Conservation (phyloP, 345 rosid genomes). For the Brassica incana region DNA sequence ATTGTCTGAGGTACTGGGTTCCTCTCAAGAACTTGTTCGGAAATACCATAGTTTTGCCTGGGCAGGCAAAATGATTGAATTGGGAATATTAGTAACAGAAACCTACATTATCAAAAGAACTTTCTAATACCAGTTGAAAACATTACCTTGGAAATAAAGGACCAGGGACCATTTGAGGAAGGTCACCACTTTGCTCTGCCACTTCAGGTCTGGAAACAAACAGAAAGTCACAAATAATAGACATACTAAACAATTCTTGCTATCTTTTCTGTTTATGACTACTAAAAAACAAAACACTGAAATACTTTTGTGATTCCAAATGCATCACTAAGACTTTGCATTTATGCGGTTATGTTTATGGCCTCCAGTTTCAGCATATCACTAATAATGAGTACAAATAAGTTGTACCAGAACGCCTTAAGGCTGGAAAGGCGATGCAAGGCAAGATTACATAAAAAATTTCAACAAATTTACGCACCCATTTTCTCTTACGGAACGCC, state of each 20-base stretch:
- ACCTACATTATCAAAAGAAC: conserved; percentile 9
- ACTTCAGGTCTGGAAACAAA: conserved; percentile 67
- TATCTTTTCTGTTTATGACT: conserved; percentile 9
- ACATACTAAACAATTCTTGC: not conserved
- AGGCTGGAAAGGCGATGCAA: conserved; percentile 8
- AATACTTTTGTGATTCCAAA: conserved; percentile 16
- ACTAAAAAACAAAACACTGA: not conserved
- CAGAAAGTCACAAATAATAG: conserved; percentile 10
- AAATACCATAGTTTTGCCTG: conserved; percentile 67
- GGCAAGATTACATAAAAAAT: not conserved
- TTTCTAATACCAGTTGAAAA: conserved; percentile 13
- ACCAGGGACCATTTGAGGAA: conserved; percentile 62
- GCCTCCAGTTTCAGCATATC: conserved; percentile 19
- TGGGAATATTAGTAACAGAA: conserved; percentile 20
- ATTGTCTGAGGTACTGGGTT: conserved; percentile 52
- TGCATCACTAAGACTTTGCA: not conserved
- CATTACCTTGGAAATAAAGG: conserved; percentile 58
- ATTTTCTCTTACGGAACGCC: conserved; percentile 89
- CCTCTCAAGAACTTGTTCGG: conserved; percentile 71
- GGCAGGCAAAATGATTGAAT: conserved; percentile 13
- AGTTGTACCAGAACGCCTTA: not conserved
- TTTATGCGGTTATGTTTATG: conserved; percentile 3
- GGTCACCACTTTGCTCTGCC: conserved; percentile 94
- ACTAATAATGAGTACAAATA: conserved; percentile 4
- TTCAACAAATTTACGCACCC: conserved; percentile 54